These are phyloP conservation scores for Schwanniomyces polymorphus DNA, from an alignment of 805 yeast species.

Conservation along the genomic window DNA sequence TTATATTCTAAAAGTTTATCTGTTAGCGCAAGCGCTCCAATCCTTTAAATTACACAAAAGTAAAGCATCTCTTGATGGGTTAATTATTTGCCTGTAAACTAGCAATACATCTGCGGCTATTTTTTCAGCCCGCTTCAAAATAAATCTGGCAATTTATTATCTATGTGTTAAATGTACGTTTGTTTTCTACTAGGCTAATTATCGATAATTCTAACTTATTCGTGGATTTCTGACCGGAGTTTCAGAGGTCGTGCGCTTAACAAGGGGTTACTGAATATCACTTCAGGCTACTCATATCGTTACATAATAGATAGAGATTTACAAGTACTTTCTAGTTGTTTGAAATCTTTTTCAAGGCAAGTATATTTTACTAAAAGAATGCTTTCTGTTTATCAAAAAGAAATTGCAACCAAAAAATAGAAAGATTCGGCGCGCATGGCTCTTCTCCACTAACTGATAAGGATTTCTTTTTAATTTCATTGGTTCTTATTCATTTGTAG, in stretches of 20 bases:
- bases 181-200: no score
- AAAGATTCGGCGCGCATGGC: neutral
- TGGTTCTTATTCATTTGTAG: neutral
- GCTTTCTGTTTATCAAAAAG: neutral
- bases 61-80: neutral
- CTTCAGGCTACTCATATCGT: no score
- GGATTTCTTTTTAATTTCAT: neutral
- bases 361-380: neutral
- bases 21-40: slow-evolving; percentile 1
- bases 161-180: no score
- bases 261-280: no score
- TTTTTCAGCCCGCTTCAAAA: neutral
- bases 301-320: no score
- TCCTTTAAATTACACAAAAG: neutral
- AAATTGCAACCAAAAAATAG: neutral
- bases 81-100: no score
- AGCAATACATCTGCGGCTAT: neutral
- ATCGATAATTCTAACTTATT: neutral
- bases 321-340: no score
- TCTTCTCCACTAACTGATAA: neutral
- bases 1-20: neutral
- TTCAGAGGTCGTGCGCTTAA: neutral
- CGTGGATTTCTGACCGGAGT: neutral
- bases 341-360: no score
- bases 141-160: neutral